Base-by-base conservation (phyloP, 768 basidiomycete species). In the Lactifluus piperatus region DNA sequence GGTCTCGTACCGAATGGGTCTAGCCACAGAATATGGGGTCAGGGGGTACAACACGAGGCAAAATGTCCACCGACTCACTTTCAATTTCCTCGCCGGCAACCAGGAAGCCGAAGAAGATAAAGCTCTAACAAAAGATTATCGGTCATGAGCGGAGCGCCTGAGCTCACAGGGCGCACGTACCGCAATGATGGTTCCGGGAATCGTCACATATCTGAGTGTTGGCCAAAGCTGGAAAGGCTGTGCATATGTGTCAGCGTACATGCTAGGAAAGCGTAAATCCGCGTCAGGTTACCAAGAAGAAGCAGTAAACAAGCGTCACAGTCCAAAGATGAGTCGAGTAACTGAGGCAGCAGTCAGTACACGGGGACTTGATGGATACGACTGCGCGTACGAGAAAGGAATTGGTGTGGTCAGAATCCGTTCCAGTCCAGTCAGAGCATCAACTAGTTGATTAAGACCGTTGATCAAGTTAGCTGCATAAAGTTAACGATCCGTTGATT, bases 11-110 rank as follows among this genome's bases (percentile, higher is more conserved):
- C 79, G 65, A 78, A 79, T n/a, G 77, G 77, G 69, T 79, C 76
- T 79, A 58, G 37, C 36, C 29, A 52, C 57, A 14, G 45, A n/a
- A 55, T 36, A 48, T 41, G 37, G 32, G 46, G 56, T 52, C 53
- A 54, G 63, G 43, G 43, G 54, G 18, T 52, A 47, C 41, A 8
- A 48, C 37, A 61, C 30, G 46, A 44, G 24, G 52, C 50, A 51
- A 26, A 39, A 52, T 22, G 52, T 37, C 49, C 34, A 24, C 43
- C 26, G 73, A 41, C 82, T 65, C 60, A 85, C 84, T 85, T 70
- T 86, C 84, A 56, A 87, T 86, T 70, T 86, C 85, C 70, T 86
- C 84, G 45, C 85, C 85, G 29, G 84, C 84, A 49, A 83, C 83
- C 58, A 88, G 69, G 73, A 86, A 87, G 8, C 85, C 85, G 67